Evolutionary conservation across 1,284 basidiomycete species (phyloP).

Genomic region (Cystobasidium pallidum): DNA sequence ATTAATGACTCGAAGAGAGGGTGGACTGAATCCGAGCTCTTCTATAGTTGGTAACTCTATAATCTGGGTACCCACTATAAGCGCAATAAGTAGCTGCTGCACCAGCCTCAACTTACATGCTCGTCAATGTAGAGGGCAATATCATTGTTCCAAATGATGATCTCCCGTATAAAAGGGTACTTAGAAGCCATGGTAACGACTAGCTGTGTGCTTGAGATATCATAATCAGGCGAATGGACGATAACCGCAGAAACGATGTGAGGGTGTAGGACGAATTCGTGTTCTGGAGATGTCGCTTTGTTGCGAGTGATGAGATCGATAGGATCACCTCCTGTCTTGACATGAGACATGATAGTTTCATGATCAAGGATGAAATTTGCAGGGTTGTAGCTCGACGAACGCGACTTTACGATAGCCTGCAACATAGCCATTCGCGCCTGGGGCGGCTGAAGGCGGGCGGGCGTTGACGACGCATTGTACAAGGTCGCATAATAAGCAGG

Average conservation of each 20-base stretch:
- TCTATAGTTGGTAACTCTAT: slow-evolving; percentile 12
- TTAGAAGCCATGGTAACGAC: slow-evolving; percentile 45
- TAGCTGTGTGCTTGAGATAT: slow-evolving; percentile 43
- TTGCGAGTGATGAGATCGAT: slow-evolving; percentile 14
- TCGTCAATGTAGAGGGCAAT: slow-evolving; percentile 39
- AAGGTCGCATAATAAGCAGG: slow-evolving; percentile 6
- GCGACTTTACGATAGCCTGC: slow-evolving; percentile 19
- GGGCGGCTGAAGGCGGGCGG: not conserved
- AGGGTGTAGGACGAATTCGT: not conserved
- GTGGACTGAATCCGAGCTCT: slow-evolving; percentile 29
- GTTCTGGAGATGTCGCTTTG: not conserved
- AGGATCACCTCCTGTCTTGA: not conserved
- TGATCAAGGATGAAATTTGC: slow-evolving; percentile 19
- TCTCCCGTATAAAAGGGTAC: slow-evolving; percentile 51
- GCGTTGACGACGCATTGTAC: slow-evolving; percentile 5
- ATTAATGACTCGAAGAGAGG: slow-evolving; percentile 49
- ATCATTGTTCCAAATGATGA: slow-evolving; percentile 53
- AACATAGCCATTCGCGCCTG: slow-evolving; percentile 12
- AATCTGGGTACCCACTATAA: not conserved
- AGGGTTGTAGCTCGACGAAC: slow-evolving; percentile 10
- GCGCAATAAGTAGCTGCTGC: not conserved
- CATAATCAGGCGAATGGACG: slow-evolving; percentile 33
- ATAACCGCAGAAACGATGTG: slow-evolving; percentile 28
- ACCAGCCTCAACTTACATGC: slow-evolving; percentile 25
- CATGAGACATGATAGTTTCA: not conserved